phyloP scores from a whole-genome alignment of 2,329 filamentous ascomycete species.

The Capronia coronata region DNA sequence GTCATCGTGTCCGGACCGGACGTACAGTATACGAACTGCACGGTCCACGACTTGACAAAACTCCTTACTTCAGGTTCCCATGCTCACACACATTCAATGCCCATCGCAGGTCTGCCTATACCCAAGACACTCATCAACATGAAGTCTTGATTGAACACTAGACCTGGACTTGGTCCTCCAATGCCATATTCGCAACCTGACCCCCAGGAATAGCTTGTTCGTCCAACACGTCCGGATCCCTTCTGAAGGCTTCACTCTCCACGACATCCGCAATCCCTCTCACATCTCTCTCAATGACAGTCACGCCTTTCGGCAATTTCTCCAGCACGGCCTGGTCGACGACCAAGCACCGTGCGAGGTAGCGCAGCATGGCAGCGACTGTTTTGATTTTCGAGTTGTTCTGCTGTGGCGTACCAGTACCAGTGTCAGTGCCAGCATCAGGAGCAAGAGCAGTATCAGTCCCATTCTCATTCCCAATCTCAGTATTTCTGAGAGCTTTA shows the following conservation, averaged over 20 bases:
- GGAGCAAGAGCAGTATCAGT: too few relatives aligned
- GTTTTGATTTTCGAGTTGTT: conserved; percentile 14
- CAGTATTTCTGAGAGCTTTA: conserved; percentile 24
- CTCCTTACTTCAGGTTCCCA: too few relatives aligned
- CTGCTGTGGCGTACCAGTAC: too few relatives aligned
- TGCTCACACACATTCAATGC: too few relatives aligned
- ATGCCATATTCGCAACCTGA: conserved; percentile 19
- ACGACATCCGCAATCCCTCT: conserved; percentile 16
- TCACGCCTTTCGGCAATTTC: conserved; percentile 11
- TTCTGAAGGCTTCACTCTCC: conserved; percentile 15
- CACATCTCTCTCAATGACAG: conserved; percentile 24
- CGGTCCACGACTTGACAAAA: too few relatives aligned
- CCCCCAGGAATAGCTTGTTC: conserved; percentile 14
- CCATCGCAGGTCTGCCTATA: too few relatives aligned
- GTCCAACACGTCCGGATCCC: conserved; percentile 16
- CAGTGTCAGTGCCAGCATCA: too few relatives aligned
- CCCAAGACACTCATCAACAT: too few relatives aligned
- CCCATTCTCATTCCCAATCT: too few relatives aligned
- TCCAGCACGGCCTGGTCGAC: conserved; percentile 5
- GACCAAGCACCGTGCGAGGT: conserved; percentile 15
- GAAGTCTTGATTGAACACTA: background rate
- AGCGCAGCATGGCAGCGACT: conserved; percentile 20
- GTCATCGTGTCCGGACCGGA: too few relatives aligned
- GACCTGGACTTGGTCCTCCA: too few relatives aligned
- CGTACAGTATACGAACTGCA: too few relatives aligned